Evolutionary conservation across 1,139 yeast species (phyloP), one percentile per base, ranked within the genome.

Genomic region (Diutina scorzettiae): DNA sequence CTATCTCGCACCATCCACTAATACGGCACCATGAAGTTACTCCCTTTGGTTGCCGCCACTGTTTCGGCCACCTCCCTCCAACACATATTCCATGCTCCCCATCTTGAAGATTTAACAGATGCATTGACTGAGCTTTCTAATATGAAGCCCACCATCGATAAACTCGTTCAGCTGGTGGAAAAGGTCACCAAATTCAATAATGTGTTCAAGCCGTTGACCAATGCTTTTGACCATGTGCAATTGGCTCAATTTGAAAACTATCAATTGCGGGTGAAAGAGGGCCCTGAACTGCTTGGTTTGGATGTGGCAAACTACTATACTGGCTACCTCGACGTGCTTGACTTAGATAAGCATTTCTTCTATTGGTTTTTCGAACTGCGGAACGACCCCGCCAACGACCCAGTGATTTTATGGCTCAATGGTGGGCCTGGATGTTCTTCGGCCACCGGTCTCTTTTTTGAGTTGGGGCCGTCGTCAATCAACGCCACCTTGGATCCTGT

Each of bases 371-470:
- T 78, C 48, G 85, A 79, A 56, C 73, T 81, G 42, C 69, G 86
- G 60, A 77, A 77, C 53, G 70, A 66, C 55, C 71, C 72, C 11
- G 54, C 57, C 46, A 64, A 58, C 41, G 81, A 79, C 57, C 83
- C 85, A 85, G 71, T 79, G 19, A 66, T 80, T 43, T 62, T 80
- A 45, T 79, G 86, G 86, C 63, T 80, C 52, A 80, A 80, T 51
- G 86, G 86, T 44, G 86, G 86, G 4, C 86, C 87, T 14, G 86
- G 86, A 4, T 79, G 86, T 55, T 77, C 84, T 3, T 76, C 83
- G 8, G 58, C 77, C 54, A 76, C 83, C 5, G 86, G 86, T 5
- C 60, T 78, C 44, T 68, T 79, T 52, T 78, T 79, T 51, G 86
- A 79, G 53, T 61, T 78, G 50, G 86, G 87, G 2, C 83, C 85